Evolutionary conservation across 768 basidiomycete species (phyloP), one percentile per base, ranked within the genome.

Genomic region (Leucocoprinus sp.): DNA sequence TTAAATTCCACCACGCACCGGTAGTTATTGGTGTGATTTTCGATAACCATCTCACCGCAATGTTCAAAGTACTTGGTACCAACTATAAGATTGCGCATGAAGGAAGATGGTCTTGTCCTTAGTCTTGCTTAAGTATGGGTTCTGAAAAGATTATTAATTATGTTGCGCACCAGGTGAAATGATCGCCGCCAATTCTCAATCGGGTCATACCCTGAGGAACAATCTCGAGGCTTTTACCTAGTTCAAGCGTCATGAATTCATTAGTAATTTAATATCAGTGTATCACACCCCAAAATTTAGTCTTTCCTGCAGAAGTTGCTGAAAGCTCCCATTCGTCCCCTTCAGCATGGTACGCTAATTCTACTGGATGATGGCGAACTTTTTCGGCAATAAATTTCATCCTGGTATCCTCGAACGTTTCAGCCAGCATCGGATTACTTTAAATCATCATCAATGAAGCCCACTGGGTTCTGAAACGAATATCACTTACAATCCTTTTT

Each of bases 1-100:
- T 89, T 89, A 67, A 93, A 92, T 38, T 89, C 86, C n/a, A 91
- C 58, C 14, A 78, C 67, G 55, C 85, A 90, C 15, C 72, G 74
- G 28, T 69, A 68, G 9, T 71, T 68, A 19, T 68, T 74, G 21
- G 67, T 67, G 5, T 61, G 66, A 54, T 89, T 88, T 49, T 78
- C 76, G 36, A 93, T 78, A 8, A 68, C 75, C 78, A 92, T 76
- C 58, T 83, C 76, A 21, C 90, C 90, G 31, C 72, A 75, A 55
- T 92, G 91, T 57, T 92, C 90, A 21, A 93, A 72, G 58, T 93
- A 93, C 57, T 92, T 92, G 19, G 86, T 84, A 8, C 91, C 91
- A 63, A 89, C 82, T 78, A 93, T 82, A 47, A 93, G 66, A 62
- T 92, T 92, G 50, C 90, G 70, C 70, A 92, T 80, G 63, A 92